phyloP scores from a whole-genome alignment of 2,329 filamentous ascomycete genomes.

The Shiraia sp. region DNA sequence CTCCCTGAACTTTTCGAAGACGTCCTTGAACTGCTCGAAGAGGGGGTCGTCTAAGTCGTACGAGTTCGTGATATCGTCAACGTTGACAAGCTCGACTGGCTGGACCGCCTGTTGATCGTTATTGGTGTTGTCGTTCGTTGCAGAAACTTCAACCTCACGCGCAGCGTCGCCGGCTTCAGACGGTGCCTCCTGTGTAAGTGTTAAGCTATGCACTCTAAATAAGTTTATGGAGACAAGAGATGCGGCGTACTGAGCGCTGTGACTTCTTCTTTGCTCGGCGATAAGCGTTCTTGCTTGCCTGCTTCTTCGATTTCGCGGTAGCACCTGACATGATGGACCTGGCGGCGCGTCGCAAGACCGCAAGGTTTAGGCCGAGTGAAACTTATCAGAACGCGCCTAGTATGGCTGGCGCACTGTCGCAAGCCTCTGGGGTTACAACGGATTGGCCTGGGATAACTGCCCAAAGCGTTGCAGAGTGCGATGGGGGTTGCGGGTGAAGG shows the following conservation, averaged over 20 bases:
- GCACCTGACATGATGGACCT: constrained; percentile 33
- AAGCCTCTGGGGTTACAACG: background rate
- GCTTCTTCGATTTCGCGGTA: constrained; percentile 49
- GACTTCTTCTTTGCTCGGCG: constrained; percentile 94
- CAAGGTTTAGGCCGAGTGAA: background rate
- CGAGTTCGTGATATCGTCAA: constrained; percentile 49
- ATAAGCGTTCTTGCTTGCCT: constrained; percentile 93
- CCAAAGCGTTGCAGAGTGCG: background rate
- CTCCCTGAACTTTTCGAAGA: constrained; percentile 74
- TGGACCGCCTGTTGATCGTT: constrained; percentile 48
- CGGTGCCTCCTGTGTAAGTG: constrained; percentile 36
- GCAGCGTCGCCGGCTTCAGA: constrained; percentile 38
- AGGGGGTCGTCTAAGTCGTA: constrained; percentile 72
- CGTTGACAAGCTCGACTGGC: constrained; percentile 47
- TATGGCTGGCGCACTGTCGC: too few species aligned
- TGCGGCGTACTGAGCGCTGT: constrained; percentile 64
- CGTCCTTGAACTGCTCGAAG: constrained; percentile 79
- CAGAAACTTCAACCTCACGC: constrained; percentile 44
- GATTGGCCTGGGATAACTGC: too few species aligned
- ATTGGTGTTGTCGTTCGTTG: constrained; percentile 37
- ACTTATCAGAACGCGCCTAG: background rate
- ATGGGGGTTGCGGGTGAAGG: background rate
- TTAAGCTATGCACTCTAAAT: constrained; percentile 17
- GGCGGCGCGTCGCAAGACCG: constrained; percentile 11
- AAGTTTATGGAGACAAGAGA: background rate